Evolutionary conservation across 2,329 filamentous ascomycete species (phyloP).

Genomic region (Fulvia fulva): DNA sequence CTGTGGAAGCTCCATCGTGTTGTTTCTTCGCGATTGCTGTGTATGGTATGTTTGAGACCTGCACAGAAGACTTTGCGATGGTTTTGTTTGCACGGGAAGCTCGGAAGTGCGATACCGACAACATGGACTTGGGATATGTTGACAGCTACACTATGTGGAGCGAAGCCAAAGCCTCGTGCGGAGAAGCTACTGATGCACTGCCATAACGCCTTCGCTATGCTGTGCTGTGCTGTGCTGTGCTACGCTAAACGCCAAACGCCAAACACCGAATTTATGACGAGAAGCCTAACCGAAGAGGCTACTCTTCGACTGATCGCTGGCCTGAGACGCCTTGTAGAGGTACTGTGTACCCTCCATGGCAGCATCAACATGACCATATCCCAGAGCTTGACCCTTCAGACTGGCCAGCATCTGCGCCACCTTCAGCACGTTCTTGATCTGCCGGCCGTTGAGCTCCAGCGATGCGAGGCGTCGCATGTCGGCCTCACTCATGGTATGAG

Average conservation of each 20-base stretch:
- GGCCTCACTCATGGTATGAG: slow-evolving; percentile 28
- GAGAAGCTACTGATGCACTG: neutral
- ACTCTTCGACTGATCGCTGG: neutral
- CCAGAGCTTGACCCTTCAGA: slow-evolving; percentile 23
- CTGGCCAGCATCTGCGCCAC: slow-evolving; percentile 36
- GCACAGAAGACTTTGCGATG: neutral
- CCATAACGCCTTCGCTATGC: neutral
- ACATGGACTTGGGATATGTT: neutral
- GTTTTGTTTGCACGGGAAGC: neutral
- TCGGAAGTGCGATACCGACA: neutral
- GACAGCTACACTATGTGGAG: neutral
- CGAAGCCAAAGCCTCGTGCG: neutral
- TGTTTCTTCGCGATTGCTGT: slow-evolving; percentile 5
- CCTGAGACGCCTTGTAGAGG: neutral
- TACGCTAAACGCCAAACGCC: neutral
- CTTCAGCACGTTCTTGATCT: slow-evolving; percentile 44
- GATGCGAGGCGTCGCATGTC: slow-evolving; percentile 31
- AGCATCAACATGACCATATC: slow-evolving; percentile 28
- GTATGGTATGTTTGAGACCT: neutral
- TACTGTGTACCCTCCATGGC: neutral
- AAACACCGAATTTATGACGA: neutral
- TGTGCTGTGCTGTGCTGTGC: neutral
- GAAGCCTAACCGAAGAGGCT: neutral
- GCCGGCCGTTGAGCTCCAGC: slow-evolving; percentile 37
- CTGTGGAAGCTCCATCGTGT: neutral